Evolutionary conservation across 768 basidiomycete genomes (phyloP), one percentile per base, ranked within the genome.

Genomic region (Boletales sp.): DNA sequence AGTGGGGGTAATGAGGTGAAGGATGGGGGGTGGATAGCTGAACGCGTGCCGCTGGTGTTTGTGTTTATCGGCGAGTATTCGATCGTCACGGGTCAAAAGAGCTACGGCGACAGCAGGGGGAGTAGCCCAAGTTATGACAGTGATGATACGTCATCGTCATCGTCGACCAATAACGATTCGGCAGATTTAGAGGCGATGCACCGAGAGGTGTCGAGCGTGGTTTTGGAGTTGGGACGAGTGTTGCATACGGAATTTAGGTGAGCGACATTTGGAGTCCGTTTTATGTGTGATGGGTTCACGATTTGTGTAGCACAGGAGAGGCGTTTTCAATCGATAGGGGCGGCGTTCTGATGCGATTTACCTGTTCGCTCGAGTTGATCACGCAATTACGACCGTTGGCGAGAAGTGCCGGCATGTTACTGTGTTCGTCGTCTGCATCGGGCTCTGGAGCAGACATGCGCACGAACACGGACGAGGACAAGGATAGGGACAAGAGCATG

Each of bases 11-110:
- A 27, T 7, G 24, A 7, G 24, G 34, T 34, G 13, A 15, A 24
- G 29, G 14, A 39, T 19, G 30, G 14, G 4, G 11, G 35, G 12
- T 44, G 44, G 35, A 47, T 29, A 18, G 19, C 35, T 2, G 29
- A 40, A 2, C 11, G 15, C 2, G 6, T 39, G 8, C 53, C 52
- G 13, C 54, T 57, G 46, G 8, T 45, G 4, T 68, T 66, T 35
- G 29, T 43, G 4, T 66, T 68, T 27, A 43, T 48, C 14, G 64
- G 64, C 18, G 66, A 66, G 45, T 66, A 66, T 31, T 61, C 64
- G 40, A 34, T 54, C 35, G 52, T 65, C 15, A 52, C 46, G 0
- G 57, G 54, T 2, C 56, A 54, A 35, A 45, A 43, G 42, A 40
- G n/a, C 14, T 17, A 34, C 14, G 1, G 2, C 8, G 43, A n/a